Conservation (phyloP, 371 early-diverging fungal genomes). For the Mucor lusitanicus region DNA sequence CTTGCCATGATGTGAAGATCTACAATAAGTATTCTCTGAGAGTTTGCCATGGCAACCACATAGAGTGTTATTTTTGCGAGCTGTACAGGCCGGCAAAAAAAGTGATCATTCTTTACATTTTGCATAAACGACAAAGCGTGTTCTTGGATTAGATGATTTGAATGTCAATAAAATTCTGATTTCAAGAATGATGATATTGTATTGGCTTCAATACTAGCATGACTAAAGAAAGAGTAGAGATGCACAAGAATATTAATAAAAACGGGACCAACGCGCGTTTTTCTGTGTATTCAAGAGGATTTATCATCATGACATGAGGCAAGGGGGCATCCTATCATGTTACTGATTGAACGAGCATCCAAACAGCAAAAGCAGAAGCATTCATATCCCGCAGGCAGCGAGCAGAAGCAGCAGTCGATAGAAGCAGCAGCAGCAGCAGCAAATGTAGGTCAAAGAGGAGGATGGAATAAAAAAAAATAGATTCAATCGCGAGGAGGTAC, state of each 20-base stretch:
- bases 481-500: not conserved
- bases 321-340: not conserved
- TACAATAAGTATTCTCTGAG: not conserved
- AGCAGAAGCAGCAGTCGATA: not conserved
- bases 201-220: conserved; percentile 2
- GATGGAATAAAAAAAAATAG: not conserved
- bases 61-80: not conserved
- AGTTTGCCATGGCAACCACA: not conserved
- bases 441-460: conserved; percentile 1
- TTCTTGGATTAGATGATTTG: not conserved
- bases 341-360: not conserved
- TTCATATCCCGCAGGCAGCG: not conserved
- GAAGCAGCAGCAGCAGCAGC: not conserved
- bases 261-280: conserved; percentile 2
- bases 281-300: not conserved
- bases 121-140: not conserved
- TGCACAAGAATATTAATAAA: conserved; percentile 2
- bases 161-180: conserved; percentile 3
- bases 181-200: not conserved
- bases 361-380: not conserved
- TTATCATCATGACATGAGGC: conserved; percentile 8
- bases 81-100: not conserved
- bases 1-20: not conserved
- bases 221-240: not conserved
- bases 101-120: not conserved